phyloP scores from a whole-genome alignment of 2,329 filamentous ascomycete genomes.

The Cercospora brassicicola region DNA sequence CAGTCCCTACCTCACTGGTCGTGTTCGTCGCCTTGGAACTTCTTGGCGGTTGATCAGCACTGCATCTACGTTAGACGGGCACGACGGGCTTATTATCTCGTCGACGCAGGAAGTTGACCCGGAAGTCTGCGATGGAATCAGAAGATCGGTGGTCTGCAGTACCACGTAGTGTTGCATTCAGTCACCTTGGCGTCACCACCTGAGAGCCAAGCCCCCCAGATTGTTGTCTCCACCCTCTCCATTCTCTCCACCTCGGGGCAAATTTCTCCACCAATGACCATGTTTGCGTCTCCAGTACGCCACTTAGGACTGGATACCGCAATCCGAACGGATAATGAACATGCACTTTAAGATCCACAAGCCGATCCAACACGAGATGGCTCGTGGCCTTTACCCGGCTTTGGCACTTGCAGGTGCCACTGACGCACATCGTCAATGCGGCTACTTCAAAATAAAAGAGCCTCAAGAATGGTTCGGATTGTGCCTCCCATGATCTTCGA shows the following conservation, averaged over 20 bases:
- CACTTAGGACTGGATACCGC: neutral
- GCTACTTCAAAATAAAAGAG: slow-evolving; percentile 6
- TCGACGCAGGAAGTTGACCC: neutral
- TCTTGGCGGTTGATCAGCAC: slow-evolving; percentile 2
- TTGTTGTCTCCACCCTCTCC: neutral
- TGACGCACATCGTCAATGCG: slow-evolving; percentile 2
- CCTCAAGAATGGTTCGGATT: neutral
- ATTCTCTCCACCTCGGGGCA: neutral
- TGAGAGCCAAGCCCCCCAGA: neutral
- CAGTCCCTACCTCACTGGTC: neutral
- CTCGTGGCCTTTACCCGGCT: slow-evolving; percentile 1
- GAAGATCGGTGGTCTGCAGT: neutral
- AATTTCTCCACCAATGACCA: slow-evolving; percentile 3
- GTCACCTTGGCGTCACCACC: slow-evolving; percentile 7
- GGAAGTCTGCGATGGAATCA: neutral
- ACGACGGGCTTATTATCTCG: too few species aligned
- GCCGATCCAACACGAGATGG: neutral
- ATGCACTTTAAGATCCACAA: neutral
- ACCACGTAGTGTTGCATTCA: neutral
- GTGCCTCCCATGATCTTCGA: neutral
- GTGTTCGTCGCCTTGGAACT: neutral
- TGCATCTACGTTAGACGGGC: neutral
- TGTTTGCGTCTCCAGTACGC: too few species aligned
- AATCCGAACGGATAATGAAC: neutral
- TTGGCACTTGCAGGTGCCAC: neutral